Conservation (phyloP, 306 rosid species). For the Prunus davidiana region DNA sequence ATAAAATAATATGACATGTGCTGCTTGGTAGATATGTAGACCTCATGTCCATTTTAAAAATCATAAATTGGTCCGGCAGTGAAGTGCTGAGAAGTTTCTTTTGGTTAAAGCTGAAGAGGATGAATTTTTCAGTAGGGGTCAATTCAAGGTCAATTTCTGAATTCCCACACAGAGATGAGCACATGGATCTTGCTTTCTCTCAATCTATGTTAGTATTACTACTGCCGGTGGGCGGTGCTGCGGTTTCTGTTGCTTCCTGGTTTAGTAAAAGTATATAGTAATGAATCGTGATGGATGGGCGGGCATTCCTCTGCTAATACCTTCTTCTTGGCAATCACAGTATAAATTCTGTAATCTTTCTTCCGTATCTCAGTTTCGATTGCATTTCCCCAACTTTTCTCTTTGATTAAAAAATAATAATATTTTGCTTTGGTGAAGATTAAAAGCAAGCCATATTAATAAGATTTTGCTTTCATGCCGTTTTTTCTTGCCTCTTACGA, state of each 20-base stretch:
- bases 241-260: neutral
- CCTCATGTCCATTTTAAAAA: neutral
- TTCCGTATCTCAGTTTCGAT: neutral
- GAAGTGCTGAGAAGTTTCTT: constrained; percentile 4
- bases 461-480: neutral
- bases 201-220: too few species aligned
- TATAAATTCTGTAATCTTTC: neutral
- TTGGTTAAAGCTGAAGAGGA: neutral
- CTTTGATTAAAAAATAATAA: neutral
- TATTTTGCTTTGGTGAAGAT: neutral
- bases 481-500: neutral
- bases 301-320: neutral
- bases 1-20: neutral
- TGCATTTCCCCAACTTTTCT: neutral
- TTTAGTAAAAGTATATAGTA: too few species aligned
- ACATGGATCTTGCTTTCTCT: neutral
- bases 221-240: neutral
- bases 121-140: neutral
- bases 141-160: neutral
- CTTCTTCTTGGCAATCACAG: neutral
- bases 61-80: neutral
- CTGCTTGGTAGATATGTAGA: neutral
- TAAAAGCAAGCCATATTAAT: neutral
- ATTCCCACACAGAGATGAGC: neutral
- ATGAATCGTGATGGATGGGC: too few species aligned